A percentile compares a stretch with the other conserved stretches of the same genome.
Conservation (phyloP, 306 rosid genomes). For the Echinosophora koreensis region DNA sequence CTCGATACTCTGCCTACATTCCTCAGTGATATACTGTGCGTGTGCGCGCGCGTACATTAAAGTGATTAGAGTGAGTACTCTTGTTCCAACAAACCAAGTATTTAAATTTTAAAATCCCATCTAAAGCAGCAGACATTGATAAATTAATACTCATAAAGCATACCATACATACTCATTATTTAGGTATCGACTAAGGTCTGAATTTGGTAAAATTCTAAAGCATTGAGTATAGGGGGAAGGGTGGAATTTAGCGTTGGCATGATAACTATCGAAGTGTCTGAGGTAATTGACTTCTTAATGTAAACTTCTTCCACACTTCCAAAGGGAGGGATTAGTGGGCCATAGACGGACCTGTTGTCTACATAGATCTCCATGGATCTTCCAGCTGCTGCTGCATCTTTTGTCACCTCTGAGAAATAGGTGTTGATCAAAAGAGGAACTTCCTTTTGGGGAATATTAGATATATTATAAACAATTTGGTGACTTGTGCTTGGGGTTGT, state of each 20-base stretch:
- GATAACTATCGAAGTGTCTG: conserved; percentile 40
- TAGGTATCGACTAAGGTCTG: conserved; percentile 35
- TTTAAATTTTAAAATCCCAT: background rate
- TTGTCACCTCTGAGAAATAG: conserved; percentile 60
- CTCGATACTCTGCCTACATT: too few species aligned
- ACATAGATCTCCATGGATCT: conserved; percentile 51
- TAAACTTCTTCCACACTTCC: conserved; percentile 47
- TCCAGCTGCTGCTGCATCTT: conserved; percentile 28
- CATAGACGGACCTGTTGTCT: conserved; percentile 30
- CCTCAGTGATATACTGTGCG: too few species aligned
- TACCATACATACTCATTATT: conserved; percentile 43
- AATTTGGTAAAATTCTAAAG: conserved; percentile 54
- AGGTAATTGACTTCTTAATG: conserved; percentile 53
- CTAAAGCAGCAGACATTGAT: background rate
- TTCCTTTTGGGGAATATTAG: conserved; percentile 2
- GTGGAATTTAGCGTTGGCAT: conserved; percentile 34
- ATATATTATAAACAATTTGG: background rate
- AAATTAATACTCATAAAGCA: background rate
- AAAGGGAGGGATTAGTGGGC: conserved; percentile 50
- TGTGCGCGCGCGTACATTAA: too few species aligned
- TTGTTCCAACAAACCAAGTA: background rate
- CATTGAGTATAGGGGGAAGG: conserved; percentile 62
- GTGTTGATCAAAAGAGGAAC: conserved; percentile 46
- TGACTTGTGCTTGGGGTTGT: conserved; percentile 30
- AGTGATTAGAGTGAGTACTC: too few species aligned